Evolutionary conservation across 768 basidiomycete genomes (phyloP), one percentile per base, ranked within the genome.

Genomic region (Xerocomellus dryophilus): DNA sequence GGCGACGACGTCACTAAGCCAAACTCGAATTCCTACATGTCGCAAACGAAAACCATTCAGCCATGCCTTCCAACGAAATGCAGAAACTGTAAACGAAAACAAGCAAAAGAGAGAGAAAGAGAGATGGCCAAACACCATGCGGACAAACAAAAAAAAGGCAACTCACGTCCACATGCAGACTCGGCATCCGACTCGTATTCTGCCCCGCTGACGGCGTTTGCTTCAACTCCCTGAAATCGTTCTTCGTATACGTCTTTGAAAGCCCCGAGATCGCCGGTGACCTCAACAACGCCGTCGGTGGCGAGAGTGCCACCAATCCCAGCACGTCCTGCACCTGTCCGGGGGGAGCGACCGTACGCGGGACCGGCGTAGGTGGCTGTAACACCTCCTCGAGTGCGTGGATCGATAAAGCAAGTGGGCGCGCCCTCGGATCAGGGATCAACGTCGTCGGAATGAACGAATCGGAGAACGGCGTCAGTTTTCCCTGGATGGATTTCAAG

Each of bases 101-200:
- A 23, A 23, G 23, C 2, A 25, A 25, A 1, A 25, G 6, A 25
- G 6, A 4, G 6, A 6, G 6, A 6, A 23, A 23, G 5, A 23
- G 23, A 23, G 23, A 23, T 23, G 23, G n/a, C n/a, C 5, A 25
- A 25, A 25, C 4, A 25, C 25, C 25, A 1, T 25, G 25, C 25
- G 25, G 3, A 25, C 6, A 25, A 25, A 27, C 7, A 14, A 17
- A 21, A 60, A 58, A 21, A 60, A 58, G 10, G 39, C 62, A 48
- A 78, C 83, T 68, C 71, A 85, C 83, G 66, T 85, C 83, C 50
- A 85, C 90, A 71, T 93, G 91, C 76, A 84, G 85, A 70, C 91
- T 93, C 10, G 91, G 91, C 42, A 93, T 75, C 62, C 91, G 77
- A 71, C 90, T 93, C 51, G 90, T 93, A 64, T 93, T 93, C 67